Base-by-base conservation (phyloP, 345 rosid species). In the Lumnitzera racemosa region DNA sequence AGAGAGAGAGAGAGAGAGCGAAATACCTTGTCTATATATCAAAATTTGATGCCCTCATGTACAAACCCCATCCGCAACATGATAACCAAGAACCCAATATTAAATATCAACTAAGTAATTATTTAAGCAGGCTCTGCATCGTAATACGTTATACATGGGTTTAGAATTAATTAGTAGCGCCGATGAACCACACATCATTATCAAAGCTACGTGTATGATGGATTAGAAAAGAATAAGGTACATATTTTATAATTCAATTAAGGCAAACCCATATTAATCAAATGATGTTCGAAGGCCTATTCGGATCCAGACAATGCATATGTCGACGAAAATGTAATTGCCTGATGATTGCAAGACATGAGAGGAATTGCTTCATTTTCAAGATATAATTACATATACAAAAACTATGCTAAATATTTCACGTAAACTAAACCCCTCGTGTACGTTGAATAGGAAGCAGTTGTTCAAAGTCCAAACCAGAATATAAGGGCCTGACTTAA, bases 381-480 rank as follows among this genome's bases (percentile, higher is more conserved):
- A 71, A 67, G 57, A 29, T 59, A 23, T 60, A 24, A 29, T 31
- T 15, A 1, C n/a, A 56, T 56, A 20, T 51, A 52, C 13, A 51
- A 62, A 41, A 47, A 62, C 13, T 24, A 43, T 4, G 12, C 46
- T 53, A n/a, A 36, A 53, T 57, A 24, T 15, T 6, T 36, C 43
- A 36, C 43, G 43, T 36, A 5, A 36, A 36, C 43, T 36, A 49
- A 52, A 67, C 29, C 41, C 53, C 47, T 14, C 6, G 12, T 78
- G 85, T 79, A 66, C 67, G 74, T 80, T 74, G 83, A 84, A 78
- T 55, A 31, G 85, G 79, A 63, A 60, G 77, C 90, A 81, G 31
- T n/a, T 66, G 57, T 85, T 85, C 91, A 76, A 82, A 85, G 85
- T 80, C 80, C 69, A 73, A 77, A 72, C 88, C 91, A 57, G 62